A percentile compares a stretch with the other conserved stretches of the same genome.
Conservation (phyloP, 495 filamentous ascomycete genomes). For the Xylaria flabelliformis region DNA sequence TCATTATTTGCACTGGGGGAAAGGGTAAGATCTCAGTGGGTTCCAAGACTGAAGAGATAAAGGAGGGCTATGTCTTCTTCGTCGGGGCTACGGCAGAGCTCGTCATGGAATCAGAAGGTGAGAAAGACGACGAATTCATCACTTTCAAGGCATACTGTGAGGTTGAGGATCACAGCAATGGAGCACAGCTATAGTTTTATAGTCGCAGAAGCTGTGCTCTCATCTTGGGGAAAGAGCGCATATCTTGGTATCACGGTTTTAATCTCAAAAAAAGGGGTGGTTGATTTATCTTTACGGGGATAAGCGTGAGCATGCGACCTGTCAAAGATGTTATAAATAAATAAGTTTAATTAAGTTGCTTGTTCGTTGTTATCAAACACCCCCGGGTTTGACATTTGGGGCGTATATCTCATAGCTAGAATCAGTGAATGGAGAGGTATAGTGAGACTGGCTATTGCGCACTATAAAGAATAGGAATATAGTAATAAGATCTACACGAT, state of each 20-base stretch:
- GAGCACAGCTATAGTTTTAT: constrained; percentile 17
- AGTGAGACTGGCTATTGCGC: too few species aligned
- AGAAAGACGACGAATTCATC: constrained; percentile 69
- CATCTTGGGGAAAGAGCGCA: not conserved
- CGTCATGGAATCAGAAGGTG: constrained; percentile 70
- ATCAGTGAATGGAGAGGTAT: not conserved
- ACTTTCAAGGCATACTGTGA: constrained; percentile 98
- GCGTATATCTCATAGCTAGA: not conserved
- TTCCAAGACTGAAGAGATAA: constrained; percentile 68
- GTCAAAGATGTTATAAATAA: not conserved
- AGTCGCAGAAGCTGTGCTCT: not conserved
- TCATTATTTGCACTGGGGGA: constrained; percentile 87
- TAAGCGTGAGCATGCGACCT: not conserved
- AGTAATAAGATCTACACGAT: not conserved
- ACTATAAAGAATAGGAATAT: not conserved
- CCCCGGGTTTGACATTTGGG: not conserved
- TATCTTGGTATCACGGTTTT: not conserved
- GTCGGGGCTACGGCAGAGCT: constrained; percentile 90
- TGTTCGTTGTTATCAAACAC: not conserved
- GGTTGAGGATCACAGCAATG: constrained; percentile 56
- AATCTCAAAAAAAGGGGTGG: not conserved
- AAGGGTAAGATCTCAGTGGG: constrained; percentile 85
- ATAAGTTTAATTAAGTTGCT: not conserved
- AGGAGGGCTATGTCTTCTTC: constrained; percentile 87
- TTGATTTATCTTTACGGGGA: not conserved